Percentiles rank a stretch among this genome's conserved stretches.
phyloP scores from a whole-genome alignment of 2,329 filamentous ascomycete genomes.

The Sporothrix curviconia region DNA sequence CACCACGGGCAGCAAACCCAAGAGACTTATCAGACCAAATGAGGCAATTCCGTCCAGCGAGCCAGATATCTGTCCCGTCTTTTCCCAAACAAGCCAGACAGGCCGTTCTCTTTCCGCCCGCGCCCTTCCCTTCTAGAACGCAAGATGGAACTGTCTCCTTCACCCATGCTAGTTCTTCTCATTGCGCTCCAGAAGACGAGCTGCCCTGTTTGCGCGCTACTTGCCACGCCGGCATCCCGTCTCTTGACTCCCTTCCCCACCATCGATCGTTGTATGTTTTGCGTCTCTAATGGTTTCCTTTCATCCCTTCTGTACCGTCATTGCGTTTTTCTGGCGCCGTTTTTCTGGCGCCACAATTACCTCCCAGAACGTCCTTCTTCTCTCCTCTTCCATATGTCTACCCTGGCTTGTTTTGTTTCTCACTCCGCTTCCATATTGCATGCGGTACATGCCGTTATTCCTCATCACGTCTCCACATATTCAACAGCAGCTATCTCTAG shows the following conservation, averaged over 20 bases:
- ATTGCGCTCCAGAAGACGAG: background rate
- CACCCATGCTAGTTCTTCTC: background rate
- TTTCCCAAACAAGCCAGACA: conserved; percentile 8
- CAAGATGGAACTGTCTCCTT: conserved; percentile 6
- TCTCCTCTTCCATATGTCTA: too few species aligned
- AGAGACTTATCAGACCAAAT: background rate
- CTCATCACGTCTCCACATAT: too few species aligned
- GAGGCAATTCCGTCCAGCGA: background rate
- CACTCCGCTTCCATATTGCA: too few species aligned
- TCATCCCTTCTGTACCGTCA: background rate
- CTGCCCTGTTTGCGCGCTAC: background rate
- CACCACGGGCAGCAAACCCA: too few species aligned
- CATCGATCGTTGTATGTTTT: too few species aligned
- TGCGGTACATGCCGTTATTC: too few species aligned
- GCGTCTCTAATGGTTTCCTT: background rate
- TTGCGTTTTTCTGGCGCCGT: too few species aligned
- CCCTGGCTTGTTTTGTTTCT: too few species aligned
- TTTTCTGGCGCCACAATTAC: too few species aligned
- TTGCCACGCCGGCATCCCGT: background rate
- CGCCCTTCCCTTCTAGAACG: conserved; percentile 3
- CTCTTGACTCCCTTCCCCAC: background rate
- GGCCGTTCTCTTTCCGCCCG: conserved; percentile 6
- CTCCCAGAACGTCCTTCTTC: too few species aligned
- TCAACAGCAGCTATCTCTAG: background rate
- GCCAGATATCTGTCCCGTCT: background rate